phyloP scores from a whole-genome alignment of 106 monocot species.

The Ottelia alismoides region DNA sequence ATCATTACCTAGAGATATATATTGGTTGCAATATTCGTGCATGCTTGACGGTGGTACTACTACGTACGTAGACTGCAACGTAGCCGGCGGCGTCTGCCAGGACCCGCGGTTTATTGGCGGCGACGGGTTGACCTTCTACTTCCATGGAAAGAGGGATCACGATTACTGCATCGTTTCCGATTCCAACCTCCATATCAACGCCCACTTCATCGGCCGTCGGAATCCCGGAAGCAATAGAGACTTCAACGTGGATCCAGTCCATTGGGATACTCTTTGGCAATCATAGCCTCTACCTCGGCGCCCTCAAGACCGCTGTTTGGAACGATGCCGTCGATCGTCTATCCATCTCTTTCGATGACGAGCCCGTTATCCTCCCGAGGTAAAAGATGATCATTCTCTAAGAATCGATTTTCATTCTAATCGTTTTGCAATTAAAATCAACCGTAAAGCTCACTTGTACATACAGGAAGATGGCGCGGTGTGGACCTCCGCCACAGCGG shows the following conservation, averaged over 20 bases:
- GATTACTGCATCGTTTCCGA: constrained; percentile 49
- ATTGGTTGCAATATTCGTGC: no score
- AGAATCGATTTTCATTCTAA: no score
- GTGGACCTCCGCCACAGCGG: constrained; percentile 1
- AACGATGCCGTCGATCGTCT: constrained; percentile 31
- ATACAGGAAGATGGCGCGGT: no score
- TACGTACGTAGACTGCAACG: no score
- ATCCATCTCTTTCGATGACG: constrained; percentile 22
- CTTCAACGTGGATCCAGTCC: constrained; percentile 26
- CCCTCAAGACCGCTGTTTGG: constrained; percentile 1
- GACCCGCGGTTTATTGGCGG: constrained; percentile 53
- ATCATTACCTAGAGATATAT: no score
- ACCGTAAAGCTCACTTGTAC: background rate
- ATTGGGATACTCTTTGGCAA: constrained; percentile 8
- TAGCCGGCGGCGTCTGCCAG: no score
- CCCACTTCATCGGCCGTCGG: constrained; percentile 48
- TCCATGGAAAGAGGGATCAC: constrained; percentile 28
- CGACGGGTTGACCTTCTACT: constrained; percentile 53
- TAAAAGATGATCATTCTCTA: no score
- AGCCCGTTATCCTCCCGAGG: background rate
- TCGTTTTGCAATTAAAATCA: background rate
- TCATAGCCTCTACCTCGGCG: constrained; percentile 6
- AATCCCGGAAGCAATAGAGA: constrained; percentile 18
- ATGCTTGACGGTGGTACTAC: no score
- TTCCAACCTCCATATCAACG: constrained; percentile 50